phyloP scores from a whole-genome alignment of 495 filamentous ascomycete genomes.

The Sabuloglossum arenarium region DNA sequence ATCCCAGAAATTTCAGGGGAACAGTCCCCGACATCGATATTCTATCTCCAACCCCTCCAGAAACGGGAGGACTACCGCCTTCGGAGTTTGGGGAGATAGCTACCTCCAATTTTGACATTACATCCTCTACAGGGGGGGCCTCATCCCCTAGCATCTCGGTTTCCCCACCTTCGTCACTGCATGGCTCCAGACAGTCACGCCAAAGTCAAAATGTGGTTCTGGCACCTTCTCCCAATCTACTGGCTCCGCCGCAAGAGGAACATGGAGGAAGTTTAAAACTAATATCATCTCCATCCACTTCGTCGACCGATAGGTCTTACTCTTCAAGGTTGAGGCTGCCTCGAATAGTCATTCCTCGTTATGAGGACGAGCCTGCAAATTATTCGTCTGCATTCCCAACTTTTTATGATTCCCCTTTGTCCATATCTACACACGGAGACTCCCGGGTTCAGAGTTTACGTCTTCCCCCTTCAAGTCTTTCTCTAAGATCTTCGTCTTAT shows the following conservation, averaged over 20 bases:
- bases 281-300: background rate
- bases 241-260: constrained; percentile 1
- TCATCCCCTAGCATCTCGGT: constrained; percentile 15
- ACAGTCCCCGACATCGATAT: constrained; percentile 12
- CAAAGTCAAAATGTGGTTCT: background rate
- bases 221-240: background rate
- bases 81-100: background rate
- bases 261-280: background rate
- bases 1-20: constrained; percentile 8
- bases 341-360: background rate
- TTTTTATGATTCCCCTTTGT: constrained; percentile 23
- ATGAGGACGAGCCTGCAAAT: background rate
- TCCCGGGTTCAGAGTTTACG: constrained; percentile 30
- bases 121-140: constrained; percentile 9
- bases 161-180: constrained; percentile 22
- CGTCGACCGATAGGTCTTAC: background rate
- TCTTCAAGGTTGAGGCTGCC: background rate
- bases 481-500: constrained; percentile 24
- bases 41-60: background rate
- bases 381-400: constrained; percentile 20
- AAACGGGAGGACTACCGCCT: background rate
- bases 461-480: constrained; percentile 28
- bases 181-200: constrained; percentile 12
- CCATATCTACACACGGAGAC: constrained; percentile 8
- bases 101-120: background rate